Evolutionary conservation across 306 rosid species (phyloP).

Genomic region (Cicer judaicum): DNA sequence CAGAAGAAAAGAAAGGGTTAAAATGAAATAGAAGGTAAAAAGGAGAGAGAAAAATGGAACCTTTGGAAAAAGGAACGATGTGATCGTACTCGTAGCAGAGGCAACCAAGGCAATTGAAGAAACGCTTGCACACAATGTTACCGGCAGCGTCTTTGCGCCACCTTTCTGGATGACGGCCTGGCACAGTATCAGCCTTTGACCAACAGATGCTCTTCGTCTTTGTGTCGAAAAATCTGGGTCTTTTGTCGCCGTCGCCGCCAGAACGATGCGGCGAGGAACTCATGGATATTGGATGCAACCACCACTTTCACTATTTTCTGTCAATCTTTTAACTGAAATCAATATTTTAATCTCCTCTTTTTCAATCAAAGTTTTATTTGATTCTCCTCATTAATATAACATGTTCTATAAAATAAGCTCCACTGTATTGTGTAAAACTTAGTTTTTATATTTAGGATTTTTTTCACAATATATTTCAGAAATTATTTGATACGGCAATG

Average conservation of each 20-base stretch:
- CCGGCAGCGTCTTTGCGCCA: conserved; percentile 97
- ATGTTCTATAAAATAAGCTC: no score
- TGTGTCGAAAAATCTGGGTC: conserved; percentile 72
- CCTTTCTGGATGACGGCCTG: conserved; percentile 95
- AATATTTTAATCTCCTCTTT: no score
- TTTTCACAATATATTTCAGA: no score
- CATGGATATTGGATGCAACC: conserved; percentile 37
- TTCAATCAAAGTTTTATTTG: no score
- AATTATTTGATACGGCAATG: no score
- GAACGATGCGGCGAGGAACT: conserved; percentile 64
- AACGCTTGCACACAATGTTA: conserved; percentile 89
- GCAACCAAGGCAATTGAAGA: conserved; percentile 85
- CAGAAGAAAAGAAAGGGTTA: conserved; percentile 14
- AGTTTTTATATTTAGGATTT: no score
- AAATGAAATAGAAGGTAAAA: neutral
- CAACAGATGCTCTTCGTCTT: conserved; percentile 74
- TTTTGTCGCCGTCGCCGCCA: conserved; percentile 53
- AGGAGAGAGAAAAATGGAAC: conserved; percentile 44
- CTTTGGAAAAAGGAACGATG: conserved; percentile 87
- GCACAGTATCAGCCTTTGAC: conserved; percentile 67
- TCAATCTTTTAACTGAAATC: no score
- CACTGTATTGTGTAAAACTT: no score
- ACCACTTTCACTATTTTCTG: no score
- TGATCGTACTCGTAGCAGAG: conserved; percentile 98
- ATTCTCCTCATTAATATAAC: no score